Conservation (phyloP, 2,329 filamentous ascomycete species). For the Zymoseptoria pseudotritici region DNA sequence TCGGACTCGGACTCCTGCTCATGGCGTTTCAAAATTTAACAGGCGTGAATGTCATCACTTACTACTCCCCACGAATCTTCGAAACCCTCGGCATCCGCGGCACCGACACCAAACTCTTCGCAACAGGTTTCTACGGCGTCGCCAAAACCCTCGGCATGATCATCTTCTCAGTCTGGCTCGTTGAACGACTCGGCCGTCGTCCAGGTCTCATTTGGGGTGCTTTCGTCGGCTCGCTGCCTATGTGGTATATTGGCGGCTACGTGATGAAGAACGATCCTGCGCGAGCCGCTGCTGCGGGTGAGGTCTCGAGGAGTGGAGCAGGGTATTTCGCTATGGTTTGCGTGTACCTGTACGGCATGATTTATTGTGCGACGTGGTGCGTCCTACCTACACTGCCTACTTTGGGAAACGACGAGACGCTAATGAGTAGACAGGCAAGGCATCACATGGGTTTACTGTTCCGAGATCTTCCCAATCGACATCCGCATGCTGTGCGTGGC, state of each 20-base stretch:
- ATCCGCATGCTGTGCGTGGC: conserved; percentile 36
- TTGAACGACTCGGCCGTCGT: conserved; percentile 35
- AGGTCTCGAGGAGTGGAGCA: conserved; percentile 38
- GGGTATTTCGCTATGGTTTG: conserved; percentile 49
- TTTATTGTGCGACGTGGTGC: conserved; percentile 42
- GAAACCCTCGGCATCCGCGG: conserved; percentile 40
- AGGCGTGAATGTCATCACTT: conserved; percentile 31
- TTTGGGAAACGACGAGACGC: not conserved
- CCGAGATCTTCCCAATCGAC: conserved; percentile 43
- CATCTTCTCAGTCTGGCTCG: conserved; percentile 33
- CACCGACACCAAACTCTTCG: conserved; percentile 36
- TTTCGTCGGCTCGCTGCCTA: conserved; percentile 41
- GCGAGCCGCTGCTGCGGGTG: conserved; percentile 38
- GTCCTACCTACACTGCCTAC: not conserved
- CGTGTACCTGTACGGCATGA: conserved; percentile 49
- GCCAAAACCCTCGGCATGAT: conserved; percentile 33
- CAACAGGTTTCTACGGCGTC: conserved; percentile 47
- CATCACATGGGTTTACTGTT: conserved; percentile 19
- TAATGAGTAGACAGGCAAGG: conserved; percentile 18
- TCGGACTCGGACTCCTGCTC: conserved; percentile 33
- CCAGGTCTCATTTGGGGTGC: conserved; percentile 43
- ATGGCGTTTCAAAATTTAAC: conserved; percentile 34
- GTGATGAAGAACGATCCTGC: conserved; percentile 47
- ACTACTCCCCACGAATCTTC: conserved; percentile 30
- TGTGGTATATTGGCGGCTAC: conserved; percentile 47